phyloP scores from a whole-genome alignment of 768 basidiomycete genomes.

The Suillus ampliporus region DNA sequence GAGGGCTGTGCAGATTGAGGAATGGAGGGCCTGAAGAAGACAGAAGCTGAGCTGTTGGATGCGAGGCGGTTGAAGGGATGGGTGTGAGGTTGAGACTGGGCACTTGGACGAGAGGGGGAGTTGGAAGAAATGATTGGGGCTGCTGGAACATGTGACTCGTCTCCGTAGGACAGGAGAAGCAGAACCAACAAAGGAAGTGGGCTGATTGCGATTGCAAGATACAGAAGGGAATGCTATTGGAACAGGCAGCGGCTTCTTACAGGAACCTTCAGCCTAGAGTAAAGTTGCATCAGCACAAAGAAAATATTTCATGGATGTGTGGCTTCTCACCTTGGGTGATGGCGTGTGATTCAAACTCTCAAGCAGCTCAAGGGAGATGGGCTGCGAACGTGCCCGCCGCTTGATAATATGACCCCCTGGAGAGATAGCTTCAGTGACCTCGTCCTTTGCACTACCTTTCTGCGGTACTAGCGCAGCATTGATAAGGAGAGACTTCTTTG shows the following conservation, averaged over 20 bases:
- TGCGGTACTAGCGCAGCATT: constrained; percentile 30
- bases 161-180: constrained; percentile 62
- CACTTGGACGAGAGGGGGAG: not conserved
- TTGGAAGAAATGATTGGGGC: constrained; percentile 36
- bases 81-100: constrained; percentile 33
- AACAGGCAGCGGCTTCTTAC: constrained; percentile 21
- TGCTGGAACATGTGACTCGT: constrained; percentile 49
- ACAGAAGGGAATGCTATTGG: constrained; percentile 45
- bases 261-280: constrained; percentile 5
- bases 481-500: constrained; percentile 29
- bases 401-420: constrained; percentile 80
- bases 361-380: constrained; percentile 69
- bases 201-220: constrained; percentile 44
- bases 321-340: constrained; percentile 40
- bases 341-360: constrained; percentile 53
- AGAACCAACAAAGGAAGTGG: constrained; percentile 53
- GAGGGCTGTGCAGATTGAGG: constrained; percentile 33
- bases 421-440: constrained; percentile 72
- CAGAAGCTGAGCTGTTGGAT: constrained; percentile 58
- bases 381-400: constrained; percentile 74
- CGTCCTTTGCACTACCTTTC: constrained; percentile 53
- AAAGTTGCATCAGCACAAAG: not conserved
- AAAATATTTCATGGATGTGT: not conserved
- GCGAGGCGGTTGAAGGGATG: constrained; percentile 55
- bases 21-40: constrained; percentile 66